These are phyloP conservation scores for Cystofilobasidium capitatum DNA, from an alignment of 768 basidiomycete genomes.

Conservation along the genomic window DNA sequence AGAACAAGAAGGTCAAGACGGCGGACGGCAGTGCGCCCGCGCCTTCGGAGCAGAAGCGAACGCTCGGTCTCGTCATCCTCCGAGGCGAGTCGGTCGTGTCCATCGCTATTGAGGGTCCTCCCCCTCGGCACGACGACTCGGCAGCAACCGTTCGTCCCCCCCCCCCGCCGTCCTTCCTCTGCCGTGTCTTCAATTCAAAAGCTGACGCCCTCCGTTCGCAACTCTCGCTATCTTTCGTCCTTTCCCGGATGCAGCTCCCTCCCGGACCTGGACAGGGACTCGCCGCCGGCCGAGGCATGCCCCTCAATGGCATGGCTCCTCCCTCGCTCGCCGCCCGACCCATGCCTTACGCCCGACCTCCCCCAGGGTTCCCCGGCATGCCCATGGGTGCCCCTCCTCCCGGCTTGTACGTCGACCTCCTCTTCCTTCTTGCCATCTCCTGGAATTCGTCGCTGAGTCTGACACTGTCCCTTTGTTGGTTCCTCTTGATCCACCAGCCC, in stretches of 20 bases:
- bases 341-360: slow-evolving; percentile 41
- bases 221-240: slow-evolving; percentile 20
- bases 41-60: slow-evolving; percentile 83
- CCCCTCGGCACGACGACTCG: slow-evolving; percentile 80
- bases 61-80: slow-evolving; percentile 90
- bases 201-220: not conserved
- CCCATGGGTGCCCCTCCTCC: slow-evolving; percentile 8
- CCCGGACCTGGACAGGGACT: slow-evolving; percentile 87
- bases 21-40: slow-evolving; percentile 12
- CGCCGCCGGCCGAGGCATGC: slow-evolving; percentile 94
- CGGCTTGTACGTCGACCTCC: not conserved
- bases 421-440: not conserved
- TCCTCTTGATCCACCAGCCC: not conserved
- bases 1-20: slow-evolving; percentile 21
- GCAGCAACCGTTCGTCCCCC: slow-evolving; percentile 60
- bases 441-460: not conserved
- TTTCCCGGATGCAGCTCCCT: slow-evolving; percentile 53
- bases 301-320: slow-evolving; percentile 40
- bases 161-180: slow-evolving; percentile 11
- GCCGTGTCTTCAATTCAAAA: not conserved
- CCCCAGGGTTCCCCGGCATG: slow-evolving; percentile 39
- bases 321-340: slow-evolving; percentile 41
- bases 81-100: slow-evolving; percentile 95
- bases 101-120: slow-evolving; percentile 87
- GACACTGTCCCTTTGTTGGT: not conserved